Evolutionary conservation across 2,329 filamentous ascomycete genomes (phyloP), one percentile per base, ranked within the genome.

Genomic region (Metarhizium anisopliae): DNA sequence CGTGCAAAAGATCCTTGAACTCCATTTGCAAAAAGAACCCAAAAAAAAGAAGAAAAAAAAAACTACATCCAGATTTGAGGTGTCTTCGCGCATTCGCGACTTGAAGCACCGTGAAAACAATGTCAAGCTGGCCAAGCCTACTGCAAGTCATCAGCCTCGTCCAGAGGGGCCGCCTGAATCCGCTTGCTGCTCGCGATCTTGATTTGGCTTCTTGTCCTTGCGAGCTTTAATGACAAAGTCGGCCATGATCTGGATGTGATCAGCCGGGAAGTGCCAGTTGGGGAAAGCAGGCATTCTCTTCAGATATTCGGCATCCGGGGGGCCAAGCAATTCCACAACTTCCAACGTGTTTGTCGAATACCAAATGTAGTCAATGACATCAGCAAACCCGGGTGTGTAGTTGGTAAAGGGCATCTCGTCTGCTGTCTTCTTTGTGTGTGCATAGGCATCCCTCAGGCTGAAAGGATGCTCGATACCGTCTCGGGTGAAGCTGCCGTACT

Each of bases 351-450:
- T 96, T 56, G 90, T 93, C 56, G 91, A 92, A 73, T 95, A 99
- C 91, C 92, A 97, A 65, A 99, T 90, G 72, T 97, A 96, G 70
- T 99, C 94, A 62, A 99, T 88, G 56, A 95, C 89, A 59, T 91
- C 92, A 53, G 84, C 83, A 73, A 96, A 99, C n/a, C 85, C 84
- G 1, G 94, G 92, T 14, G 91, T 95, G 72, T 97, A 99, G 72
- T 99, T 99, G 50, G 94, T 99, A 70, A 96, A 99, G 4, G 85
- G 84, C 63, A 97, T 76, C 68, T 96, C 90, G 56, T 91, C 88
- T 6, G 86, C 85, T 40, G 94, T 84, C 67, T 93, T 87, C 60
- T 87, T 87, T 53, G 95, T 86, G 60, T 88, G 83, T 40, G 83
- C 83, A 70, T 99, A 99, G 3, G 91, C 86, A 25, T 94, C 96